Base-by-base conservation (phyloP, 192 early-diverging fungal genomes). In the Backusella sp. region DNA sequence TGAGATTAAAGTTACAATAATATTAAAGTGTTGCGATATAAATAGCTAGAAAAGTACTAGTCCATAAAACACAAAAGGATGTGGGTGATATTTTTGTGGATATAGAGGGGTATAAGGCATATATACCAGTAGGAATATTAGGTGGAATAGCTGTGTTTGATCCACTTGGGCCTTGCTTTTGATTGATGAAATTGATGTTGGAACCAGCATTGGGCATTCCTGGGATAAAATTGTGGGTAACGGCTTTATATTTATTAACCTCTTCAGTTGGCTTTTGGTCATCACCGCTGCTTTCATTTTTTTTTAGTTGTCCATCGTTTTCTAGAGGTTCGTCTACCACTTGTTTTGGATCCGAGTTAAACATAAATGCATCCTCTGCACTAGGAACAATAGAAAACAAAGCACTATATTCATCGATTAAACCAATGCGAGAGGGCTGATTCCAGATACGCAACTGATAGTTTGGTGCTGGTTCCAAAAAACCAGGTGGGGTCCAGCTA, bases 111-210 rank as follows among this genome's bases (percentile, higher is more conserved):
- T 62, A 62, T 62, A 62, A 28, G 23, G 56, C 56, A 62, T 62
- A 62, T 62, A 62, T 62, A 62, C 56, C 56, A 62, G 56, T 62
- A 62, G 56, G 56, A 28, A 62, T 62, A 62, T 62, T 62, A 62
- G 56, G 56, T 4, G 56, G 9, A 4, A 62, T 12, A 3, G 23
- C 23, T 28, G 9, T 23, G 8, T 14, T 62, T 62, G 56, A 62
- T 62, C 26, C 26, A 62, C 11, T 62, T 21, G 23, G 26, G 56
- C 26, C 9, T 28, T 62, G 9, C 9, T 12, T 62, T 7, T 26
- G 53, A 26, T 56, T 56, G 8, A 23, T 28, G 8, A 62, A 28
- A 15, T 62, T 12, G 56, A 62, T 28, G 7, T 26, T 62, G 26
- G 3, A 28, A 12, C 28, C 56, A 62, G 23, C 3, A 62, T 11